Conservation (phyloP, 768 basidiomycete species). For the Lanmaoa pseudosensibilis region DNA sequence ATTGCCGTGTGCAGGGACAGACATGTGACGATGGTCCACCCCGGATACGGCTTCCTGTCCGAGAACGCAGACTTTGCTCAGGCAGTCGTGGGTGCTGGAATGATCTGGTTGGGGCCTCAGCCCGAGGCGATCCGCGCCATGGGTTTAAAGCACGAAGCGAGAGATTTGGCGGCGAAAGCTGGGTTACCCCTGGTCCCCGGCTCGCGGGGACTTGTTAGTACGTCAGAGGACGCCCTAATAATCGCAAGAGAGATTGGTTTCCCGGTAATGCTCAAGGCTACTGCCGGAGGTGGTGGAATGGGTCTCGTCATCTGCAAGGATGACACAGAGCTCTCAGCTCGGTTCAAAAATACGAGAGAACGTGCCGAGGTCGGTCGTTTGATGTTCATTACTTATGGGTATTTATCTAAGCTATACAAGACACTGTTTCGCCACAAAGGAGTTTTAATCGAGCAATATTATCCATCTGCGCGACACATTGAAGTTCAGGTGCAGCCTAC, state of each 20-base stretch:
- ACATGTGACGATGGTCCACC: conserved; percentile 54
- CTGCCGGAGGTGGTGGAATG: conserved; percentile 70
- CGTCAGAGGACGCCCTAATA: conserved; percentile 41
- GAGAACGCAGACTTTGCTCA: conserved; percentile 60
- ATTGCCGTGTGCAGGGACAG: conserved; percentile 42
- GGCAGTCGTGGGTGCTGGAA: conserved; percentile 45
- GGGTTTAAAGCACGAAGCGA: conserved; percentile 64
- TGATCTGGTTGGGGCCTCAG: conserved; percentile 59
- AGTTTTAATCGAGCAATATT: conserved; percentile 62
- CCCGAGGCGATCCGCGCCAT: conserved; percentile 50
- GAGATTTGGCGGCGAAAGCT: conserved; percentile 43
- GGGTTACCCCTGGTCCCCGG: conserved; percentile 59
- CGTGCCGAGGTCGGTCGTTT: conserved; percentile 45
- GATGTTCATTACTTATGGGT: not conserved
- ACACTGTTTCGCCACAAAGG: conserved; percentile 49
- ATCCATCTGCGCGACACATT: conserved; percentile 56
- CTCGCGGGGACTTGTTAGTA: conserved; percentile 46
- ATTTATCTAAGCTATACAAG: conserved; percentile 25
- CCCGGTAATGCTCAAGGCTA: conserved; percentile 67
- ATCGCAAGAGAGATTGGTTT: conserved; percentile 48
- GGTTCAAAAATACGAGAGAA: conserved; percentile 38
- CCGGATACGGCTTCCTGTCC: conserved; percentile 66
- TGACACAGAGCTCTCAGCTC: conserved; percentile 38
- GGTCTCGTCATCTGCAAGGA: conserved; percentile 56
- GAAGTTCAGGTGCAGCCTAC: conserved; percentile 53